Evolutionary conservation across 345 rosid genomes (phyloP), one percentile per base, ranked within the genome.

Genomic region (Acer negundo): DNA sequence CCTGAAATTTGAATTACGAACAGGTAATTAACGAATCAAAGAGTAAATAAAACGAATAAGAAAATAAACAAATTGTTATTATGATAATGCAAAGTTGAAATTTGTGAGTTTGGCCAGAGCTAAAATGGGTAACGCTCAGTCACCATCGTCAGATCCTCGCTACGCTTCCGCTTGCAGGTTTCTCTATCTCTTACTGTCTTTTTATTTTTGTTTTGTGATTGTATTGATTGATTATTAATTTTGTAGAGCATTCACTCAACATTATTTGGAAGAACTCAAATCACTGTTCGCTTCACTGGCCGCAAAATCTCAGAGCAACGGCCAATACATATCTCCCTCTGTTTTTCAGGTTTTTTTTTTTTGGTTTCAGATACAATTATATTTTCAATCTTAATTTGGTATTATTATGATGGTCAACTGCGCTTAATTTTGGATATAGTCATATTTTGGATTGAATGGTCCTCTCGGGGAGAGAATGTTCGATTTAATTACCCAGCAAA

Each of bases 181-280:
- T 22, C 31, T 70, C 49, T 28, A 47, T 22, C 49, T 26, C 35
- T 40, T 5, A 28, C n/a, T 4, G 46, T 53, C 24, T 80, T 67
- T 44, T 3, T 74, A 15, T 69, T 1, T 38, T 6, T 51, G 26
- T 53, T 17, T 42, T 42, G 10, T 42, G 11, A 9, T 58, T 31
- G 2, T n/a, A 56, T 35, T 76, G 74, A 22, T 69, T 22, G 38
- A n/a, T 2, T 24, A 35, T 62, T 42, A 10, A 2, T 16, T 11
- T 65, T 55, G 51, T 82, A 92, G 97, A 90, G 93, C 95, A 77
- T 95, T 95, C 77, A 74, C 97, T 53, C 88, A 69, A 68, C 82
- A 79, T 78, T 87, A 89, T 70, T 87, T 95, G 58, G 92, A 90
- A 24, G 90, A 90, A 68, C 93, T 92, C 79, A 84, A 87, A 79